These are phyloP conservation scores for Aureobasidium sp. DNA, from an alignment of 2,329 filamentous ascomycete species.

Conservation along the genomic window DNA sequence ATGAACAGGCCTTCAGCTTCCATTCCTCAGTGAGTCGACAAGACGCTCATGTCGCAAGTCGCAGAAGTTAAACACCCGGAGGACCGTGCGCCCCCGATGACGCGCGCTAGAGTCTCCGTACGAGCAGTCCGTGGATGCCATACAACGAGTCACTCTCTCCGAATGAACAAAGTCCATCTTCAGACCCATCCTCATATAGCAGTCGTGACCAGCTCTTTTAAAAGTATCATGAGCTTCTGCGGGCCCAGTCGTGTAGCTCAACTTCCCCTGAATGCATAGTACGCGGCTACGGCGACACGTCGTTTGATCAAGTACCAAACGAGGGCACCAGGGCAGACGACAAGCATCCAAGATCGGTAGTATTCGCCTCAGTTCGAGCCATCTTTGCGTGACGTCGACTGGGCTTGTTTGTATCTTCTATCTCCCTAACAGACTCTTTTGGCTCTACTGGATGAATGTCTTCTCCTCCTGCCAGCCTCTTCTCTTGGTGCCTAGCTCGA, in stretches of 20 bases:
- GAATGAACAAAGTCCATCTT: not conserved
- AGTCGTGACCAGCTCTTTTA: not conserved
- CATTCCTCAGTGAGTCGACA: not conserved
- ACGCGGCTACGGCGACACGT: not conserved
- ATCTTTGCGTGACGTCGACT: not conserved
- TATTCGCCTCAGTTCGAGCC: not conserved
- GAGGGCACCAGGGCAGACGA: not conserved
- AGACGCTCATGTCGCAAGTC: not conserved
- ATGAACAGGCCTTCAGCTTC: not conserved
- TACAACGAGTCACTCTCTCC: not conserved
- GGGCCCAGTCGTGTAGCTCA: not conserved
- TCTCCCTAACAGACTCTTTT: not conserved
- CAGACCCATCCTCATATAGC: not conserved
- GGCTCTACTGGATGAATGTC: slow-evolving; percentile 37
- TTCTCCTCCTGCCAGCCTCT: slow-evolving; percentile 71
- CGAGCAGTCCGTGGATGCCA: not conserved
- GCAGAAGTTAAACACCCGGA: not conserved
- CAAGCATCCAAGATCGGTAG: not conserved
- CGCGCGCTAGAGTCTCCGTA: not conserved
- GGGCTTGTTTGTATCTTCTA: not conserved
- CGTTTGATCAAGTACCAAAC: not conserved
- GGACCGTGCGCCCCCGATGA: not conserved
- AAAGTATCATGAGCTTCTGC: not conserved
- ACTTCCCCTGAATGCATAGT: not conserved
- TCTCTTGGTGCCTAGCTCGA: slow-evolving; percentile 86